Conservation (phyloP, 768 basidiomycete genomes). For the Lactifluus piperatus region DNA sequence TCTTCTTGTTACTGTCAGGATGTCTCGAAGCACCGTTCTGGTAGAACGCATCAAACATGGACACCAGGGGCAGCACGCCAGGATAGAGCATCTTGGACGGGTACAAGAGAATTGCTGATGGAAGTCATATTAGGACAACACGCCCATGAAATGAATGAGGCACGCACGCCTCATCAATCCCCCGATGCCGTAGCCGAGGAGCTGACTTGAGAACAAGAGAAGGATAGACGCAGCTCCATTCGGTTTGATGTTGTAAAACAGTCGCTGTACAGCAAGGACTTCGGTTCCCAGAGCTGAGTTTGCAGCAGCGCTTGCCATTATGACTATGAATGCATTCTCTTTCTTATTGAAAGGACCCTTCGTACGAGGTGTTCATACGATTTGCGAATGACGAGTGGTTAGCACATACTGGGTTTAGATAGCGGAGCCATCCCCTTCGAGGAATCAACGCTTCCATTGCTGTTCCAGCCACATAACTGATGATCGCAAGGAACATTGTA, state of each 20-base stretch:
- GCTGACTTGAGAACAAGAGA: conserved; percentile 29
- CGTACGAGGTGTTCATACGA: background rate
- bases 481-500: conserved; percentile 44
- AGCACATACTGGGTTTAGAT: conserved; percentile 43
- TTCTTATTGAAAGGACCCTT: conserved; percentile 53
- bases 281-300: conserved; percentile 47
- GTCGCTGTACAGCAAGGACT: conserved; percentile 41
- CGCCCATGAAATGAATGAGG: background rate
- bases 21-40: conserved; percentile 28
- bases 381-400: background rate
- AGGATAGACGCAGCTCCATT: conserved; percentile 39
- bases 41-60: conserved; percentile 43
- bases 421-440: conserved; percentile 35
- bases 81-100: conserved; percentile 48
- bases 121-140: background rate
- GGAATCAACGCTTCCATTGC: conserved; percentile 41
- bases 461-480: conserved; percentile 43
- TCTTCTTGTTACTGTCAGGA: conserved; percentile 28
- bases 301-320: conserved; percentile 48
- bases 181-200: conserved; percentile 46
- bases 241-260: conserved; percentile 40
- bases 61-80: conserved; percentile 36
- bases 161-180: conserved; percentile 41
- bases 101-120: conserved; percentile 38
- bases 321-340: conserved; percentile 49